These are phyloP conservation scores for Stephanodiscus minutulus DNA, from an alignment of 108 stramenopile species.

Conservation along the genomic window DNA sequence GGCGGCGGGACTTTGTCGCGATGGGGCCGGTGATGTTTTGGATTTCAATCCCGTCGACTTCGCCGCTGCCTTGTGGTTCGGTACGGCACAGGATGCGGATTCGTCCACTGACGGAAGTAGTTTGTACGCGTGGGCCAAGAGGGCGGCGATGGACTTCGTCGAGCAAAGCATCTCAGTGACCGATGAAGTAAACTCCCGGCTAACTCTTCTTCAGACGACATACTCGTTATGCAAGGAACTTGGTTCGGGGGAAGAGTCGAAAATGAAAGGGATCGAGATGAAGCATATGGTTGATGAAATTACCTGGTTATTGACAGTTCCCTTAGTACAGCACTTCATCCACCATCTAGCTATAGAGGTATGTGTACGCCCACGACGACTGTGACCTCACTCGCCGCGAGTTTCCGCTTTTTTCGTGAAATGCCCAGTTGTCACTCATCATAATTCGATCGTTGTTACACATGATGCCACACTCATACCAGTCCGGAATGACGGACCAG, in stretches of 20 bases:
- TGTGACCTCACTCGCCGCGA: background rate
- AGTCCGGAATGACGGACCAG: conserved; percentile 13
- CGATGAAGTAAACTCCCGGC: conserved; percentile 42
- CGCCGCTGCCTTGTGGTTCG: conserved; percentile 82
- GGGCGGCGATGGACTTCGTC: conserved; percentile 48
- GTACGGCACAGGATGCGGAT: conserved; percentile 52
- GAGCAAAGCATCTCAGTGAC: conserved; percentile 10
- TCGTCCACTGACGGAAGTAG: conserved; percentile 57
- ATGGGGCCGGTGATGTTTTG: conserved; percentile 2
- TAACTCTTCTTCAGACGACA: conserved; percentile 37
- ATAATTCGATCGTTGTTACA: background rate
- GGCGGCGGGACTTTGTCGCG: conserved; percentile 46
- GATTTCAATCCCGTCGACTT: conserved; percentile 53
- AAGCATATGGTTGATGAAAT: conserved; percentile 49
- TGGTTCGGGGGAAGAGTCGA: conserved; percentile 25
- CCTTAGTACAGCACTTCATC: conserved; percentile 62
- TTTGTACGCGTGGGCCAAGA: conserved; percentile 64
- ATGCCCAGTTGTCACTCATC: background rate
- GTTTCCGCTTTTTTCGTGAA: background rate
- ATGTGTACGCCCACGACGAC: background rate
- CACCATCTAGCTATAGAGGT: conserved; percentile 36
- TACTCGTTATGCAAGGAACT: conserved; percentile 45
- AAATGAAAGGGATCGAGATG: conserved; percentile 26
- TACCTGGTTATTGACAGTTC: conserved; percentile 54
- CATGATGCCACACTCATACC: too few species aligned